A percentile compares a stretch with the other conserved stretches of the same genome.
Conservation (phyloP, 2,329 filamentous ascomycete genomes). For the Trichoderma asperellum region DNA sequence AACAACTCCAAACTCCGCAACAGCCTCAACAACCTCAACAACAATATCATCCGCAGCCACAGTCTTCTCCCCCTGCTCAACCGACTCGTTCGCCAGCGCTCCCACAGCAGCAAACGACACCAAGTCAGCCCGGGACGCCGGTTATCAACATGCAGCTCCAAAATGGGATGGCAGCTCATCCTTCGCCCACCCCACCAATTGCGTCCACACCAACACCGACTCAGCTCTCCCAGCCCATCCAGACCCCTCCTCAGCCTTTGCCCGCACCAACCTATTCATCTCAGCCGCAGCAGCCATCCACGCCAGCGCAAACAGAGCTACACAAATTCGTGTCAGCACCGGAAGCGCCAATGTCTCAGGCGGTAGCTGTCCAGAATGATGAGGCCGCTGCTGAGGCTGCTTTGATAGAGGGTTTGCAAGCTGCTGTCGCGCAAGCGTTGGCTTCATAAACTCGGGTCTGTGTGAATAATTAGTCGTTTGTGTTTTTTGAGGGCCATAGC, state of each 20-base stretch:
- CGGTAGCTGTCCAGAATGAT: conserved; percentile 33
- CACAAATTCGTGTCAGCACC: conserved; percentile 32
- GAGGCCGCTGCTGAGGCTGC: conserved; percentile 44
- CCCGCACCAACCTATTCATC: conserved; percentile 32
- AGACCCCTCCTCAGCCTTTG: conserved; percentile 14
- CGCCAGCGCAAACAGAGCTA: conserved; percentile 23
- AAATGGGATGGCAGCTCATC: conserved; percentile 10
- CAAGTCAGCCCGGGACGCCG: conserved; percentile 25
- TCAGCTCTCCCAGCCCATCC: conserved; percentile 19
- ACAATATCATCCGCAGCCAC: conserved; percentile 14
- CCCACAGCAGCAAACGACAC: conserved; percentile 16
- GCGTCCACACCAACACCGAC: conserved; percentile 26
- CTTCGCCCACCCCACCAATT: conserved; percentile 22
- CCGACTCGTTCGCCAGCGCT: conserved; percentile 4
- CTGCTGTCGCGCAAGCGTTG: conserved; percentile 39
- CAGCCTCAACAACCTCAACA: conserved; percentile 21
- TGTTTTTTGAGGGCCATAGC: not conserved
- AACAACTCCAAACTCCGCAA: conserved; percentile 8
- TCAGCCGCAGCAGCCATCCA: conserved; percentile 24
- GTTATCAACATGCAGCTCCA: conserved; percentile 14
- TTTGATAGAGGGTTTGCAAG: conserved; percentile 43
- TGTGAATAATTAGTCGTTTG: not conserved
- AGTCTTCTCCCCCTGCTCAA: not conserved
- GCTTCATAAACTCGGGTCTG: conserved; percentile 25
- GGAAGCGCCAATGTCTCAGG: conserved; percentile 35